These are phyloP conservation scores for Mycena alexandri DNA, from an alignment of 768 basidiomycete species.

Conservation along the genomic window DNA sequence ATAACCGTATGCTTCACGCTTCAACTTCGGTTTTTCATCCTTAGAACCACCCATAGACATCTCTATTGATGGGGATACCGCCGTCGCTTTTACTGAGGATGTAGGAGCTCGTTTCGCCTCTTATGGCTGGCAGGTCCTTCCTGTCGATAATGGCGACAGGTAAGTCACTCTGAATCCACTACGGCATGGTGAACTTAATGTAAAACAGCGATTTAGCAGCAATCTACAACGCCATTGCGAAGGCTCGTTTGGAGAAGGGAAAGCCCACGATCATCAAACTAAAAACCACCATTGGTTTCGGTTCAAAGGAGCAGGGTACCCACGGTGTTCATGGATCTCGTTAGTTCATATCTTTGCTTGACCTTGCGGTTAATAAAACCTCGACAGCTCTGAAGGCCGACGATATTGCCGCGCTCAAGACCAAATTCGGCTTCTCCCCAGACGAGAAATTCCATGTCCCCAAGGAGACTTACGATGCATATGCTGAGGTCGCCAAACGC, in stretches of 20 bases:
- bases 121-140: constrained; percentile 95
- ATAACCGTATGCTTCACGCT: constrained; percentile 80
- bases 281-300: constrained; percentile 93
- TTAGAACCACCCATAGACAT: constrained; percentile 69
- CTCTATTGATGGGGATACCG: constrained; percentile 95
- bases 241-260: constrained; percentile 78
- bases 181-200: constrained; percentile 3
- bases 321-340: constrained; percentile 96
- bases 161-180: constrained; percentile 48
- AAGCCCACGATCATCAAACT: constrained; percentile 90
- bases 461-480: constrained; percentile 75
- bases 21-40: constrained; percentile 21
- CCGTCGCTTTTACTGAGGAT: constrained; percentile 93
- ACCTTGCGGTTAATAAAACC: constrained; percentile 23
- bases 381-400: constrained; percentile 88
- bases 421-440: constrained; percentile 85
- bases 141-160: constrained; percentile 85
- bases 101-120: constrained; percentile 89
- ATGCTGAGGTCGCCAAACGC: constrained; percentile 73
- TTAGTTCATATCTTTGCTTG: constrained; percentile 57
- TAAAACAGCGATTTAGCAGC: constrained; percentile 73
- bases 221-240: constrained; percentile 84
- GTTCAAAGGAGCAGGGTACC: constrained; percentile 93
- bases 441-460: constrained; percentile 86
- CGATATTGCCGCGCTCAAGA: constrained; percentile 87